Conservation (phyloP, 306 rosid species). For the Cucurbita moschata region DNA sequence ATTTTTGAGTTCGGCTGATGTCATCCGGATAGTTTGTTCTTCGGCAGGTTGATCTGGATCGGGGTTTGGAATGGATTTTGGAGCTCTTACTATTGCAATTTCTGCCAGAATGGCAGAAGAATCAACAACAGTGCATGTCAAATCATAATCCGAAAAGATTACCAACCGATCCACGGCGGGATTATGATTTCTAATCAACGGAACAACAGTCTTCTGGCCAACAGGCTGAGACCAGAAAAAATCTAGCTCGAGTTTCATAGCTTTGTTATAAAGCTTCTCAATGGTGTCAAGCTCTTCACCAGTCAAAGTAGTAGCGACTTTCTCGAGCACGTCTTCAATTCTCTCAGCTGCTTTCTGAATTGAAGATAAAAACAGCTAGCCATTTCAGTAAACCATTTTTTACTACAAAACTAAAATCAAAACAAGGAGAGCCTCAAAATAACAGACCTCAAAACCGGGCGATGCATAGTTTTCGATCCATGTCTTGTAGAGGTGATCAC, state of each 20-base stretch:
- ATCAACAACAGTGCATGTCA: conserved; percentile 88
- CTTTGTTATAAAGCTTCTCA: conserved; percentile 90
- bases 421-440: conserved; percentile 14
- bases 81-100: conserved; percentile 81
- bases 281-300: conserved; percentile 95
- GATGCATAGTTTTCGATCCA: conserved; percentile 82
- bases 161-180: conserved; percentile 46
- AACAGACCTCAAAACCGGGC: conserved; percentile 70
- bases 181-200: conserved; percentile 59
- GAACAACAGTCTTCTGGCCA: conserved; percentile 67
- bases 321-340: conserved; percentile 94
- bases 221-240: conserved; percentile 77
- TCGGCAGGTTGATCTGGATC: conserved; percentile 64
- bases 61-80: conserved; percentile 67
- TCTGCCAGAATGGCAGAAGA: conserved; percentile 97
- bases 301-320: conserved; percentile 83
- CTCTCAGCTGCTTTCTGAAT: conserved; percentile 70
- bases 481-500: conserved; percentile 60
- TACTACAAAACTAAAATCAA: neutral
- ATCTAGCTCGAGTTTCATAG: conserved; percentile 82
- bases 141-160: conserved; percentile 88
- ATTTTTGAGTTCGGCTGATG: conserved; percentile 68
- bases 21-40: conserved; percentile 47
- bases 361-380: conserved; percentile 42
- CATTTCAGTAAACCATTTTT: conserved; percentile 13